Percentiles rank a stretch among this genome's conserved stretches.
phyloP scores from a whole-genome alignment of 139 green algal species.

The Parachlorella kessleri region DNA sequence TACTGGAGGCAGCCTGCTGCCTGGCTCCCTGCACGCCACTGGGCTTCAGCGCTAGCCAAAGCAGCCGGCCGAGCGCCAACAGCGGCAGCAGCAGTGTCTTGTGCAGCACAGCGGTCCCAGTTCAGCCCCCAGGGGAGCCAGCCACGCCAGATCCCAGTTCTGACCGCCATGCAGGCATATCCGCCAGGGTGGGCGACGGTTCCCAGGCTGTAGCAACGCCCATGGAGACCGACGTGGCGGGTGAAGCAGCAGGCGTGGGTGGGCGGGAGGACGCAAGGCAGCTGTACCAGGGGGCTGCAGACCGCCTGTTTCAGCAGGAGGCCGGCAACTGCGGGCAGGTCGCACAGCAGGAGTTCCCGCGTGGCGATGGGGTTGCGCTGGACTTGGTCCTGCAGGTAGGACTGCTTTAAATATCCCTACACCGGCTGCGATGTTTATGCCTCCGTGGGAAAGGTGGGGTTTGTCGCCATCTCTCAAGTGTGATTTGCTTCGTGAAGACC shows the following conservation, averaged over 20 bases:
- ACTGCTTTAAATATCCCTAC: not conserved
- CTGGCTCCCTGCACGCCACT: conserved; percentile 25
- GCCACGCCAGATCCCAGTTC: too few relatives aligned
- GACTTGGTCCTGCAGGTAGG: conserved; percentile 11
- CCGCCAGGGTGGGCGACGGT: too few relatives aligned
- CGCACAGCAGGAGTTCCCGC: not conserved
- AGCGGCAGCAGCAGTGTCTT: not conserved
- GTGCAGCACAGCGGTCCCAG: too few relatives aligned
- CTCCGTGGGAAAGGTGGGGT: not conserved
- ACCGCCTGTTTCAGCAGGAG: conserved; percentile 7
- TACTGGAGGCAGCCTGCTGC: conserved; percentile 19
- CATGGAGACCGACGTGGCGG: too few relatives aligned
- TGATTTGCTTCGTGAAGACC: too few relatives aligned
- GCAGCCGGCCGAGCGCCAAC: not conserved
- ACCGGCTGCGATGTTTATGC: not conserved
- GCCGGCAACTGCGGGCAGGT: conserved; percentile 9
- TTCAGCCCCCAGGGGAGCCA: too few relatives aligned
- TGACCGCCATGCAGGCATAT: too few relatives aligned
- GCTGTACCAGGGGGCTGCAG: conserved; percentile 14
- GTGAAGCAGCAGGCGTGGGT: too few relatives aligned
- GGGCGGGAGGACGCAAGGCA: too few relatives aligned
- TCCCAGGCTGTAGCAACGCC: too few relatives aligned
- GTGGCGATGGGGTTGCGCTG: not conserved
- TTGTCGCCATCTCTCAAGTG: not conserved
- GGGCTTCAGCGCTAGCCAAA: conserved; percentile 10